Evolutionary conservation across 202 grass and related monocot species (phyloP), one percentile per base, ranked within the genome.

Genomic region (Setaria viridis): DNA sequence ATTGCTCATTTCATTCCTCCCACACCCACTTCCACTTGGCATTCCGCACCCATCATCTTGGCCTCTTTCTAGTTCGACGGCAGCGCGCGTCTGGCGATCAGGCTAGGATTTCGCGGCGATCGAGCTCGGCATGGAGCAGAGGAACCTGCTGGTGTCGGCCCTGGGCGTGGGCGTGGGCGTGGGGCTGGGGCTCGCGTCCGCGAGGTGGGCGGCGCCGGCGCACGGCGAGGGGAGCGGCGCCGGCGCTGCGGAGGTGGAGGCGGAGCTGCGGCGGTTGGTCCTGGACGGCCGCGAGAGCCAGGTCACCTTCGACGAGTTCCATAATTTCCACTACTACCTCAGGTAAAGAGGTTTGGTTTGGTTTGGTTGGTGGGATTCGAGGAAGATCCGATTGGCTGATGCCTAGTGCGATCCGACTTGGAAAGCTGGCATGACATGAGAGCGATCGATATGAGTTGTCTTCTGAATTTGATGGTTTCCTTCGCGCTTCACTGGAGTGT

Each of bases 241-340:
- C 1, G 78, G 86, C 32, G 45, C 43, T 21, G 90, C 87, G 6
- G 86, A 87, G 72, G 43, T 99, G 72, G 97, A 99, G 92, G 80
- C 87, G 67, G 97, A 99, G 87, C 85, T 99, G 73, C 89, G 86
- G 82, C 82, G 90, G 87, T 77, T 89, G 42, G 63, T 99, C 42
- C 63, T 94, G 43, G 88, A 99, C 71, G 93, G 90, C 80, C 66
- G 80, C 69, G 89, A 93, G 17, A 85, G 88, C 84, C 54, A 69
- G 42, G 85, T 97, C 82, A 97, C 88, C 87, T 99, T 99, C 77
- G 86, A 88, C 77, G 83, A 94, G 2, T 99, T 99, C 87, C 90
- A 89, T 57, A 63, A 63, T 14, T 63, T 63, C 60, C 60, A 63
- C 60, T 99, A 92, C 91, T 99, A 97, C 86, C 94, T 99, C 49